Evolutionary conservation across 2,329 filamentous ascomycete genomes (phyloP), one percentile per base, ranked within the genome.

Genomic region (Sphaerulina populicola): DNA sequence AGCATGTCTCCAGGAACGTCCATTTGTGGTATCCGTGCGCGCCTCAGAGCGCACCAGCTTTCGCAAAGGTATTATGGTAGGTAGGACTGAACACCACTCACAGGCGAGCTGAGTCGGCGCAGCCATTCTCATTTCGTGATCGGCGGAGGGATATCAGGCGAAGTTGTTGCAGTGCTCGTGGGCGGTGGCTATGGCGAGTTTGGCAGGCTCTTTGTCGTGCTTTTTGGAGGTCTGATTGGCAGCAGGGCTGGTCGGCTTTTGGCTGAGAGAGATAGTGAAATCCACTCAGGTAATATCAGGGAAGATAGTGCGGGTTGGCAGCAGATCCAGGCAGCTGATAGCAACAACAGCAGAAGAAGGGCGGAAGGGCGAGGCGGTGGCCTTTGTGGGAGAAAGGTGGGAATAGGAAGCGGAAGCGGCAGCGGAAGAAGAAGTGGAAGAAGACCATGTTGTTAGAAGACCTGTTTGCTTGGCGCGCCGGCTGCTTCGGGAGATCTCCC

Each of bases 71-170:
- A 27, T 27, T 27, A 27, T 27, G 23, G 23, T 7, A 27, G 23
- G 23, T 7, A 27, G 4, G 23, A 27, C 23, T 27, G 23, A 27
- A 27, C 6, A 7, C 23, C 12, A 15, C 46, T 48, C 30, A 48
- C 46, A 48, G 12, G 46, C 46, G 27, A 48, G 46, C 46, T 48
- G 88, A 89, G 89, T 85, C 78, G 15, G 18, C 14, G 41, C 42
- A 30, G 44, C 27, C 39, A 35, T 27, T 27, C 4, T 6, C 3
- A 27, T 27, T 7, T 27, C 23, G 44, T 33, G 39, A 38, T 37
- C 37, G 31, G 15, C 27, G 43, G 18, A 14, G 18, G 18, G 11
- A n/a, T 14, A 33, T 18, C 14, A 46, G 36, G 31, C 40, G 37
- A 10, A 29, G 23, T 21, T 31, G 33, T 14, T 10, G 14, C 27